Percentiles rank a stretch among this genome's conserved stretches.
phyloP scores from a whole-genome alignment of 192 early-diverging fungal genomes.

The Haplosporangium gracile region DNA sequence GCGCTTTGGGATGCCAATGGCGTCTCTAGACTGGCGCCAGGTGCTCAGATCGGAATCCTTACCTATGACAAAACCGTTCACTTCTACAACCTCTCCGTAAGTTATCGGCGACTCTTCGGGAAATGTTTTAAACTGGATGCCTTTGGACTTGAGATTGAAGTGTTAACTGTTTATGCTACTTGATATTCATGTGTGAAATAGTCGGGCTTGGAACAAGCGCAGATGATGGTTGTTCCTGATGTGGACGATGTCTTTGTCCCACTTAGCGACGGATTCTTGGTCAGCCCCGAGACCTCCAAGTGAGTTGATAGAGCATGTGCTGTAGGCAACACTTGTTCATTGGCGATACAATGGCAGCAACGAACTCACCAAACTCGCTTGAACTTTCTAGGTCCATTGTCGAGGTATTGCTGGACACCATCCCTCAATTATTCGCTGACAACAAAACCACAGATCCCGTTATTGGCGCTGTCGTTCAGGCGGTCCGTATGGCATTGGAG shows the following conservation, averaged over 20 bases:
- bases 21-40: slow-evolving; percentile 60
- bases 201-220: slow-evolving; percentile 85
- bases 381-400: slow-evolving; percentile 71
- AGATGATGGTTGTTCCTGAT: slow-evolving; percentile 97
- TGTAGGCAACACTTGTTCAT: slow-evolving; percentile 10
- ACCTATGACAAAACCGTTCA: slow-evolving; percentile 93
- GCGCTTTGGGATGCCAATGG: slow-evolving; percentile 72
- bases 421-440: slow-evolving; percentile 87
- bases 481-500: slow-evolving; percentile 80
- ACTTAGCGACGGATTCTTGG: slow-evolving; percentile 90
- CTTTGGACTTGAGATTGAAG: not conserved
- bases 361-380: not conserved
- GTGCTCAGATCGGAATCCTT: slow-evolving; percentile 84
- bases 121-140: not conserved
- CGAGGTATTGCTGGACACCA: slow-evolving; percentile 81
- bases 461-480: slow-evolving; percentile 86
- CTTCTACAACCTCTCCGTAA: slow-evolving; percentile 94
- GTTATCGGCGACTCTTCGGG: not conserved
- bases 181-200: slow-evolving; percentile 26
- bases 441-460: slow-evolving; percentile 82
- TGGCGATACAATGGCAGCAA: not conserved
- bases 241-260: slow-evolving; percentile 95
- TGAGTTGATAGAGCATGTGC: slow-evolving; percentile 16
- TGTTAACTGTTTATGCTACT: not conserved
- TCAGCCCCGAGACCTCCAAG: slow-evolving; percentile 86